Percentiles rank a stretch among this genome's conserved stretches.
These are phyloP conservation scores for Penicillium samsonianum DNA, from an alignment of 495 filamentous ascomycete species.

Conservation along the genomic window DNA sequence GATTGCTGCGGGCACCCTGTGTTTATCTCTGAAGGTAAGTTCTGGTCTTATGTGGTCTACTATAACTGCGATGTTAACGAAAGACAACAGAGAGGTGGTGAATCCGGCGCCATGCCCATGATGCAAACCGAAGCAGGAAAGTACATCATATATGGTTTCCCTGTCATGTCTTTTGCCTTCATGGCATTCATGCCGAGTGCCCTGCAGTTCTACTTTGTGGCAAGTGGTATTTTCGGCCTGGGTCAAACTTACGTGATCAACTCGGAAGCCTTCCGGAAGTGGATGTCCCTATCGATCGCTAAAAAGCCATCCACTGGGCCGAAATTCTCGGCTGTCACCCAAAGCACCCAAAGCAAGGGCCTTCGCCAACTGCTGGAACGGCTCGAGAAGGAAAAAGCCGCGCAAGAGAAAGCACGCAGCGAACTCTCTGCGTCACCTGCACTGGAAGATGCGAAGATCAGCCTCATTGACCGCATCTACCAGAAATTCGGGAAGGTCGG, in stretches of 20 bases:
- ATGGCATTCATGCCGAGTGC: slow-evolving; percentile 65
- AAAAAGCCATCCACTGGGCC: background rate
- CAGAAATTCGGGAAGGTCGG: slow-evolving; percentile 21
- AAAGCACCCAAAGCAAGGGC: slow-evolving; percentile 7
- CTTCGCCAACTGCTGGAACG: slow-evolving; percentile 10
- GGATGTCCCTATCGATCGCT: slow-evolving; percentile 28
- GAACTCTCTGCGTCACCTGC: background rate
- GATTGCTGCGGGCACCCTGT: slow-evolving; percentile 48
- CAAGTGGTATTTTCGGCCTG: slow-evolving; percentile 55
- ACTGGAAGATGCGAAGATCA: slow-evolving; percentile 4
- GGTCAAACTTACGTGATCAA: slow-evolving; percentile 58
- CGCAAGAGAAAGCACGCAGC: background rate
- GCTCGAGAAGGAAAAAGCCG: slow-evolving; percentile 13
- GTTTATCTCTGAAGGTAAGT: slow-evolving; percentile 60
- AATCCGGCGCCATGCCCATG: slow-evolving; percentile 40
- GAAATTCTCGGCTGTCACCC: background rate
- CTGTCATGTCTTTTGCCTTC: slow-evolving; percentile 61
- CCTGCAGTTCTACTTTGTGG: slow-evolving; percentile 71
- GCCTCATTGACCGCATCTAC: slow-evolving; percentile 28
- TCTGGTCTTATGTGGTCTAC: background rate
- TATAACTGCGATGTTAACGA: background rate
- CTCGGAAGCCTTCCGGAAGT: slow-evolving; percentile 29
- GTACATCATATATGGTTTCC: slow-evolving; percentile 57
- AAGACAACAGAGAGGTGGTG: slow-evolving; percentile 53
- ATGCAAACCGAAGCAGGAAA: slow-evolving; percentile 40